A percentile compares a stretch with the other conserved stretches of the same genome.
Evolutionary conservation across 495 filamentous ascomycete genomes (phyloP).

Genomic region (Lepraria neglecta): DNA sequence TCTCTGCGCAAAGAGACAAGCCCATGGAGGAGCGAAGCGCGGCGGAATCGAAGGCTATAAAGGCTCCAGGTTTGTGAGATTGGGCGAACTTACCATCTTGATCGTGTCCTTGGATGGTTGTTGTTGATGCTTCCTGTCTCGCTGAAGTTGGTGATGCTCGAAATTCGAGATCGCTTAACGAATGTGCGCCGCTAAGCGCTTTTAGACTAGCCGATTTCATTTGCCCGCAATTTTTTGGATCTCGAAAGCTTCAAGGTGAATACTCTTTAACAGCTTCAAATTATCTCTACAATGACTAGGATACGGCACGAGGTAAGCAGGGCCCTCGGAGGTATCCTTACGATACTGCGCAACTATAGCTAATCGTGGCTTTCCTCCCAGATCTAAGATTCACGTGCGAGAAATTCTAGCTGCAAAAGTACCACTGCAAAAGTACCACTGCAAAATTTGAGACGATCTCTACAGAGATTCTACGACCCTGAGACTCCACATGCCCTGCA

Average conservation of each 20-base stretch:
- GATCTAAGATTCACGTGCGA: not conserved
- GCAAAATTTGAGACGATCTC: not conserved
- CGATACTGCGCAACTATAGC: not conserved
- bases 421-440: slow-evolving; percentile 1
- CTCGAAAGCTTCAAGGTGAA: slow-evolving; percentile 8
- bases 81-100: slow-evolving; percentile 49
- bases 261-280: not conserved
- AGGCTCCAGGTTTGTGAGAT: not conserved
- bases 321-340: accelerated
- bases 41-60: not conserved
- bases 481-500: not conserved
- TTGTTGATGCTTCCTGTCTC: slow-evolving; percentile 3
- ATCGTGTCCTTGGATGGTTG: slow-evolving; percentile 15
- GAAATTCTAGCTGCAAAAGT: slow-evolving; percentile 7
- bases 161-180: slow-evolving; percentile 24
- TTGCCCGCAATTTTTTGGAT: slow-evolving; percentile 13
- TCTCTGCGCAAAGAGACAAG: not conserved
- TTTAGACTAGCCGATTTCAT: slow-evolving; percentile 14
- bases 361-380: not conserved
- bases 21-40: not conserved
- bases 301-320: slow-evolving; percentile 5
- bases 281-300: not conserved
- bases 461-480: not conserved
- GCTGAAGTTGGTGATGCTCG: slow-evolving; percentile 12
- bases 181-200: slow-evolving; percentile 23